These are phyloP conservation scores for Solanum verrucosum DNA, from an alignment of 257 asterid species.

Conservation along the genomic window DNA sequence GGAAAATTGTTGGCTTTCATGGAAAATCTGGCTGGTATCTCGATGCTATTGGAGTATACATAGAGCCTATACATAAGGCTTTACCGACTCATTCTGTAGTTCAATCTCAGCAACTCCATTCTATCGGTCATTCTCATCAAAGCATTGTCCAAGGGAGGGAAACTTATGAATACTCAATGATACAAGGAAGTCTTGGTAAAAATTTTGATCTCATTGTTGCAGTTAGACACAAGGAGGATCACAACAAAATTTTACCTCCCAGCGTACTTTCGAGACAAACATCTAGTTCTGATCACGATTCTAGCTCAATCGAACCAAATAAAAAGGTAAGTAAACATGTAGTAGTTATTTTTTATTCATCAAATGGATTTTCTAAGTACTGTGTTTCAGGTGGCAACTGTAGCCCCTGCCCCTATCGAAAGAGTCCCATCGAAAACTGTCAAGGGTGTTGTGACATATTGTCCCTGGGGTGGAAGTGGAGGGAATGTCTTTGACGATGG, in stretches of 20 bases:
- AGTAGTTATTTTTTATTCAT: neutral
- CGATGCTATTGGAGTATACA: slow-evolving; percentile 57
- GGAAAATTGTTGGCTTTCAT: slow-evolving; percentile 65
- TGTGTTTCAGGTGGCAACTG: slow-evolving; percentile 17
- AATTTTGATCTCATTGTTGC: slow-evolving; percentile 57
- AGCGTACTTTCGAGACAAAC: slow-evolving; percentile 2
- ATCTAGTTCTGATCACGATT: slow-evolving; percentile 15
- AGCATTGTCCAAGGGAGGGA: slow-evolving; percentile 13
- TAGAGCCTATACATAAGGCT: slow-evolving; percentile 35
- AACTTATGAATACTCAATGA: slow-evolving; percentile 35
- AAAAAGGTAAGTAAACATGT: slow-evolving; percentile 18
- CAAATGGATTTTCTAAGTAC: neutral
- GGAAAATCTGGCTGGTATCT: slow-evolving; percentile 66
- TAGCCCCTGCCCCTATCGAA: slow-evolving; percentile 20
- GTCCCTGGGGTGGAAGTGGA: slow-evolving; percentile 80
- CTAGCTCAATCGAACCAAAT: slow-evolving; percentile 14
- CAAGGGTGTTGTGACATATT: slow-evolving; percentile 39
- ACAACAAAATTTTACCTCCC: slow-evolving; percentile 4
- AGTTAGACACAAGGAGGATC: slow-evolving; percentile 33
- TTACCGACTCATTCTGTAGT: slow-evolving; percentile 6
- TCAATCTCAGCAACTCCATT: slow-evolving; percentile 14
- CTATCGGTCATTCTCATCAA: slow-evolving; percentile 19
- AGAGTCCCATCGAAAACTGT: slow-evolving; percentile 25
- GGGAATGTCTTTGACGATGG: slow-evolving; percentile 74
- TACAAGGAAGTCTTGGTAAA: slow-evolving; percentile 52